phyloP scores from a whole-genome alignment of 2,329 filamentous ascomycete genomes.

The Aspergillus flavus region DNA sequence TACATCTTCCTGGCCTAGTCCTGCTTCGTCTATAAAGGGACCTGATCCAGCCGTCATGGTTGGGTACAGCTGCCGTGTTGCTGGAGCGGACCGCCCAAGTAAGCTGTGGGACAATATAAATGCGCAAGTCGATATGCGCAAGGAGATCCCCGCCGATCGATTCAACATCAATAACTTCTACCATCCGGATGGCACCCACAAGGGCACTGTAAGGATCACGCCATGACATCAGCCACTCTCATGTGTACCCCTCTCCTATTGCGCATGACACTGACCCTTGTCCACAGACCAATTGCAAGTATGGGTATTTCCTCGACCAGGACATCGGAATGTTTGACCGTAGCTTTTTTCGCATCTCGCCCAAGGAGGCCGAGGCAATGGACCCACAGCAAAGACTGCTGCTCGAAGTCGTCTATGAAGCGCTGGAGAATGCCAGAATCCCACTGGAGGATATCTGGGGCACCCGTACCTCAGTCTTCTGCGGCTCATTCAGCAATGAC shows the following conservation, averaged over 20 bases:
- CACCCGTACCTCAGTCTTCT: slow-evolving; percentile 2
- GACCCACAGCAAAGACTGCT: slow-evolving; percentile 25
- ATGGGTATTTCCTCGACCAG: slow-evolving; percentile 8
- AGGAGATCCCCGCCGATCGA: slow-evolving; percentile 8
- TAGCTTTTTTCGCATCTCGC: slow-evolving; percentile 32
- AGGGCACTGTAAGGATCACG: background rate
- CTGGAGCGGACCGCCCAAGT: slow-evolving; percentile 4
- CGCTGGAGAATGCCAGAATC: slow-evolving; percentile 23
- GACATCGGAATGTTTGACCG: slow-evolving; percentile 27
- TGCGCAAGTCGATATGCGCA: background rate
- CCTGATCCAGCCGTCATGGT: background rate
- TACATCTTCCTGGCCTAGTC: no score
- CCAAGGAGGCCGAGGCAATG: slow-evolving; percentile 23
- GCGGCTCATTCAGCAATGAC: slow-evolving; percentile 26
- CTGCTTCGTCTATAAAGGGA: no score
- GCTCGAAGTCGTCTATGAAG: slow-evolving; percentile 26
- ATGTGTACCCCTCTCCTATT: background rate
- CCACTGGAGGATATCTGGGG: slow-evolving; percentile 10
- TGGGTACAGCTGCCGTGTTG: slow-evolving; percentile 12
- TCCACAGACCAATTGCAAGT: background rate
- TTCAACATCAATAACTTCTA: slow-evolving; percentile 10
- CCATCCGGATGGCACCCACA: slow-evolving; percentile 9
- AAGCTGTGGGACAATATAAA: slow-evolving; percentile 9
- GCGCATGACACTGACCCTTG: background rate
- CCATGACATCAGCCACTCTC: no score